These are phyloP conservation scores for Cyclotella baltica DNA, from an alignment of 108 stramenopile genomes.

Conservation along the genomic window DNA sequence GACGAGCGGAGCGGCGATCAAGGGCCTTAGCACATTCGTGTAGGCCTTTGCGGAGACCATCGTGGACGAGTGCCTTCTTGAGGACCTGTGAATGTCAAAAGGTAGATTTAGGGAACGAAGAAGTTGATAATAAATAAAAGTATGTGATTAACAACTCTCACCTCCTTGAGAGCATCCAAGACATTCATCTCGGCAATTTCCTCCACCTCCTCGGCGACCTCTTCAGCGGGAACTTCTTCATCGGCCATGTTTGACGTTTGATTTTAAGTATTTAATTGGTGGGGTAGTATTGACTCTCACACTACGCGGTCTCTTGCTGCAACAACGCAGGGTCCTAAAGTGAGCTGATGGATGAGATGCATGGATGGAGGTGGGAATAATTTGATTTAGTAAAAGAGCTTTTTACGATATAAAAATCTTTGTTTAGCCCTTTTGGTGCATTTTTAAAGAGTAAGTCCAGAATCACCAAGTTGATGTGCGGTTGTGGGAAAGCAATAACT, in stretches of 20 bases:
- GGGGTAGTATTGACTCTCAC: slow-evolving; percentile 76
- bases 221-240: slow-evolving; percentile 82
- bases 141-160: slow-evolving; percentile 57
- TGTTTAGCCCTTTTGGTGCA: too few species aligned
- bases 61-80: slow-evolving; percentile 97
- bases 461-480: too few species aligned
- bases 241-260: slow-evolving; percentile 71
- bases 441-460: too few species aligned
- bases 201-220: slow-evolving; percentile 71
- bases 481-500: too few species aligned
- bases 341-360: slow-evolving; percentile 45
- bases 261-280: slow-evolving; percentile 24
- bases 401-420: too few species aligned
- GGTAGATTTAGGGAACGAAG: too few species aligned
- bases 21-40: slow-evolving; percentile 99
- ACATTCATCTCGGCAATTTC: slow-evolving; percentile 96
- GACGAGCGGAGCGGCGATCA: slow-evolving; percentile 94
- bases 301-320: slow-evolving; percentile 59
- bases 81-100: slow-evolving; percentile 72
- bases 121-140: too few species aligned
- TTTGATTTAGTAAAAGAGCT: too few species aligned
- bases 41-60: slow-evolving; percentile 98
- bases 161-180: slow-evolving; percentile 97
- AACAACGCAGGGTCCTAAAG: slow-evolving; percentile 85
- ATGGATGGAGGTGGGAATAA: neutral